Base-by-base conservation (phyloP, 2,329 filamentous ascomycete species). In the Sarocladium strictum region DNA sequence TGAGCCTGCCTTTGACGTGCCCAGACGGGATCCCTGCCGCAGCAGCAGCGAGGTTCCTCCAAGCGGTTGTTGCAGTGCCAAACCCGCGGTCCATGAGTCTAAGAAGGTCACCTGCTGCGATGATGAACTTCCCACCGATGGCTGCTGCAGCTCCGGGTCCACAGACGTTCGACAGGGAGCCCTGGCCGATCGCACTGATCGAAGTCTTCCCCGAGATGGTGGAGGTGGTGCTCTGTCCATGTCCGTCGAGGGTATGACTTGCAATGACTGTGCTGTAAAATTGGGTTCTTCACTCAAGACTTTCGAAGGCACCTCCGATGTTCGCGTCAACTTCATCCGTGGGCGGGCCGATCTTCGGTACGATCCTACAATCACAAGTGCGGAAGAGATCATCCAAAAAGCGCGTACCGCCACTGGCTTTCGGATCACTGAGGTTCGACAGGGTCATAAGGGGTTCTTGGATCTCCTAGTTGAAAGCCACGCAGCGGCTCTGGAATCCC, bases 241-340 rank as follows among this genome's bases (percentile, higher is more conserved):
- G 40, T 35, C 54, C 10, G 59, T 63, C 45, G 56, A 60, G 23
- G 62, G 62, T 53, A 63, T 63, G 62, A 59, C 57, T 10, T 63
- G 62, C 53, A 60, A 59, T 17, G 60, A 59, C 27, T 63, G 62
- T 41, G 59, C 49, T 17, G 59, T 58, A 53, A 63, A 62, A 17
- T 41, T 63, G 12, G 56, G 58, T 41, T 54, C 53, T 15, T 52
- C 57, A 15, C 59, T 63, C 45, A 55, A 57, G 21, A 53, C 54
- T n/a, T 49, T 41, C 2, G 29, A 56, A 14, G 61, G 58, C 10
- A 60, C 62, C 6, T 55, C 58, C 37, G 54, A 58, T 41, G 56
- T 61, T 4, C 60, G 57, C 6, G 58, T 63, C 56, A 61, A 63
- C 54, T 64, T 63, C 38, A 60, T 63, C 55, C 61, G 60, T 57